A percentile compares a stretch with the other conserved stretches of the same genome.
phyloP scores from a whole-genome alignment of 2,329 filamentous ascomycete species.

The Elsinoe perseae region DNA sequence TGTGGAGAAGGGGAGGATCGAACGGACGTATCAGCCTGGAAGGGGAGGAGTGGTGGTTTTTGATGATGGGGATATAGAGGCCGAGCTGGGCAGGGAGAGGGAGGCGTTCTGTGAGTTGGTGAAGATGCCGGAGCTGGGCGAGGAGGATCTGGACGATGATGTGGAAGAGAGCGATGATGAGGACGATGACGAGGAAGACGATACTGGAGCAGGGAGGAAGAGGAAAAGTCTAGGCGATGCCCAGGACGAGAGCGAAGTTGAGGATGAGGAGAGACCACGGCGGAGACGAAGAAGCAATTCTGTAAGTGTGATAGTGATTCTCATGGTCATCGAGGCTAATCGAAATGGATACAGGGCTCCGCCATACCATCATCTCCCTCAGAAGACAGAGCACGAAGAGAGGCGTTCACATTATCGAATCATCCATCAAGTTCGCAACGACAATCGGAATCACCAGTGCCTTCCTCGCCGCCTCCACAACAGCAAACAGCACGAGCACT shows the following conservation, averaged over 20 bases:
- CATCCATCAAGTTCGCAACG: slow-evolving; percentile 38
- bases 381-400: slow-evolving; percentile 17
- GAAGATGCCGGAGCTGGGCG: slow-evolving; percentile 84
- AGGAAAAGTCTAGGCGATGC: slow-evolving; percentile 33
- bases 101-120: slow-evolving; percentile 78
- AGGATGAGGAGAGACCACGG: slow-evolving; percentile 65
- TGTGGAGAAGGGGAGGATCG: slow-evolving; percentile 65
- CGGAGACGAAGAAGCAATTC: slow-evolving; percentile 84
- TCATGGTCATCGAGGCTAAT: neutral
- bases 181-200: slow-evolving; percentile 46
- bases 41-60: slow-evolving; percentile 87
- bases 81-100: slow-evolving; percentile 64
- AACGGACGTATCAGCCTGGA: slow-evolving; percentile 63
- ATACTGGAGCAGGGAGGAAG: slow-evolving; percentile 30
- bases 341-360: slow-evolving; percentile 39
- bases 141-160: slow-evolving; percentile 58
- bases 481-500: slow-evolving; percentile 64
- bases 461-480: slow-evolving; percentile 51
- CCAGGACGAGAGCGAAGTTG: slow-evolving; percentile 42
- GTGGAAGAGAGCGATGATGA: slow-evolving; percentile 52
- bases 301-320: slow-evolving; percentile 43
- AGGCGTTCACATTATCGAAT: slow-evolving; percentile 19
- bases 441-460: slow-evolving; percentile 31
- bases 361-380: slow-evolving; percentile 60
- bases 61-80: slow-evolving; percentile 91